Evolutionary conservation across 305 asterid genomes (phyloP).

Genomic region (Coffea humblotiana): DNA sequence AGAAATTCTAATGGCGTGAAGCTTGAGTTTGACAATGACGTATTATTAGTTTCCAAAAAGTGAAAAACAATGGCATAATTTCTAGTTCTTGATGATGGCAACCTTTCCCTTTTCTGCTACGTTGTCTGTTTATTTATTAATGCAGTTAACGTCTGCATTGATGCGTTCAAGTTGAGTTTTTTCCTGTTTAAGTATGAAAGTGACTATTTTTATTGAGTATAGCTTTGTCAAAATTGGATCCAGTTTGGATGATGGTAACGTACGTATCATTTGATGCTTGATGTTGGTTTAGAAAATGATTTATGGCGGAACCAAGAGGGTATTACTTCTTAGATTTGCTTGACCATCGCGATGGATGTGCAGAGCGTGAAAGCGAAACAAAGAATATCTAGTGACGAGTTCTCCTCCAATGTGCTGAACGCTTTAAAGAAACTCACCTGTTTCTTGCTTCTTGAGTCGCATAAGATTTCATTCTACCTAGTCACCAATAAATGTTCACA

Average conservation of each 20-base stretch:
- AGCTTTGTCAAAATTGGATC: too few species aligned
- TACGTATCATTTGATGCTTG: neutral
- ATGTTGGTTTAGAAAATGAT: neutral
- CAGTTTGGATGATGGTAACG: neutral
- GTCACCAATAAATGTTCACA: constrained; percentile 17
- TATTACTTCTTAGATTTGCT: neutral
- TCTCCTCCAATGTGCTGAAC: neutral
- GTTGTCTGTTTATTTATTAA: neutral
- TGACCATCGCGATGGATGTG: neutral
- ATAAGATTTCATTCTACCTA: constrained; percentile 1
- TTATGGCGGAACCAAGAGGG: neutral
- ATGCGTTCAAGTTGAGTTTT: neutral
- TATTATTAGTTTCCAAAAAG: neutral
- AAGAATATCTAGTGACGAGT: constrained; percentile 3
- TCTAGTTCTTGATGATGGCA: neutral
- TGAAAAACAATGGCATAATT: neutral
- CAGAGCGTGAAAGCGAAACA: neutral
- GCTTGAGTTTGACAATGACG: neutral
- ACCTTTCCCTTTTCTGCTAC: neutral
- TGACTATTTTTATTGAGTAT: neutral
- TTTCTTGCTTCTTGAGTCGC: constrained; percentile 12
- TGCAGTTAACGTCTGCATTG: neutral
- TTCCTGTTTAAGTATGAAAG: neutral
- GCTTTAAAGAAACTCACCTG: constrained; percentile 17
- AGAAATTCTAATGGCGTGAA: neutral